Evolutionary conservation across 306 rosid species (phyloP).

Genomic region (Prunus fruticosa): DNA sequence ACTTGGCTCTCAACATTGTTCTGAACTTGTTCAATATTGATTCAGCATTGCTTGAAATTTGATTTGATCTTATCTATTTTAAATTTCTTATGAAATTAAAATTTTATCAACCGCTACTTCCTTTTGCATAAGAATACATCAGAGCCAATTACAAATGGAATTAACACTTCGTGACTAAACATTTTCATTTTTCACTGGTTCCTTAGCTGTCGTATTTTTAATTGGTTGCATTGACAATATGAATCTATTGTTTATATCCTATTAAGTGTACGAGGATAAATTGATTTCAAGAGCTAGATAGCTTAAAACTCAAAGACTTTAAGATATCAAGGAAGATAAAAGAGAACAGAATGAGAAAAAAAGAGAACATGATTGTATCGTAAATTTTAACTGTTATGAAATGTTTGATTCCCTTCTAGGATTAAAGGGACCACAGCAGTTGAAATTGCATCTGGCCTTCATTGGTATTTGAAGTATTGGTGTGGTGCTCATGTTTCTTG

Average conservation of each 20-base stretch:
- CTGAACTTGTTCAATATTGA: background rate
- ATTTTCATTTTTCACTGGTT: background rate
- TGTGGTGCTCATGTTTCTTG: slow-evolving; percentile 90
- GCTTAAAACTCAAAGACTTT: background rate
- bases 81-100: background rate
- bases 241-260: background rate
- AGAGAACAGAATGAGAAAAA: background rate
- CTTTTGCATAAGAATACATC: background rate
- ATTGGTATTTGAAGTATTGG: slow-evolving; percentile 93
- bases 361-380: background rate
- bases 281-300: background rate
- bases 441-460: slow-evolving; percentile 84
- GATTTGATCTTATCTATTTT: background rate
- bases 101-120: background rate
- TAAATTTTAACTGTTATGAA: background rate
- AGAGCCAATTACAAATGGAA: background rate
- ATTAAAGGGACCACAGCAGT: slow-evolving; percentile 83
- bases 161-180: background rate
- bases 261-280: background rate
- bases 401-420: slow-evolving; percentile 36
- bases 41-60: background rate
- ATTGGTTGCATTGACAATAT: background rate
- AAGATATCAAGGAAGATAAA: background rate
- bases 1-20: background rate
- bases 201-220: background rate